Base-by-base conservation (phyloP, 192 early-diverging fungal species). In the Linnemannia zychae region DNA sequence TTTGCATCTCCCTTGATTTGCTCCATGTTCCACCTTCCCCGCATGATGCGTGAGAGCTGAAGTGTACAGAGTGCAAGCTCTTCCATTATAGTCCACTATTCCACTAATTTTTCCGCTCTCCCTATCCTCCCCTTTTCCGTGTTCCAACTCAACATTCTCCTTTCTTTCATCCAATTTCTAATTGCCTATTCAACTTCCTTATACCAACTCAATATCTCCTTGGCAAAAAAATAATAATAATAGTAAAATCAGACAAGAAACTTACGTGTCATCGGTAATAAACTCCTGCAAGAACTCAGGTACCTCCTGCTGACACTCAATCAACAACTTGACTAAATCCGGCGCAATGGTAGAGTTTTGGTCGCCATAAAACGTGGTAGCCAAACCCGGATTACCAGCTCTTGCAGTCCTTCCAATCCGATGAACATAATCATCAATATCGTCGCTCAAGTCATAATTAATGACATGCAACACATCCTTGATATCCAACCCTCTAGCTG, bases 361-460 rank as follows among this genome's bases (percentile, higher is more conserved):
- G 3, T 89, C 76, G 34, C 90, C 93, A 48, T 89, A 91, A 70
- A 93, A 93, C 9, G 90, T 84, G 9, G 92, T 93, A 4, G 92
- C 92, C 17, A 92, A 77, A 52, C 93, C 93, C 44, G 82, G 81
- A 48, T 93, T 93, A 24, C 93, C 93, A 20, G 91, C 92, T 74
- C 93, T 89, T 24, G 91, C 93, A 57, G 93, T 93, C 0, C 83
- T 87, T 73, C 96, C 96, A 78, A 97, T 97, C 46, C 96, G 94
- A 84, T 97, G 96, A 40, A 97, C 91, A 82, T 94, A 95, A 77
- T 96, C 96, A 67, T 97, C 96, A 83, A 96, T 96, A 74, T 96
- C 94, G 28, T 89, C 88, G 57, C 95, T 94, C 36, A 97, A 87
- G 77, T 97, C 96, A 78, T 95, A 97, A 88, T 97, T 96, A 83